Percentiles rank a stretch among this genome's conserved stretches.
Conservation (phyloP, 805 yeast genomes). For the Isabelozyma gotoi region DNA sequence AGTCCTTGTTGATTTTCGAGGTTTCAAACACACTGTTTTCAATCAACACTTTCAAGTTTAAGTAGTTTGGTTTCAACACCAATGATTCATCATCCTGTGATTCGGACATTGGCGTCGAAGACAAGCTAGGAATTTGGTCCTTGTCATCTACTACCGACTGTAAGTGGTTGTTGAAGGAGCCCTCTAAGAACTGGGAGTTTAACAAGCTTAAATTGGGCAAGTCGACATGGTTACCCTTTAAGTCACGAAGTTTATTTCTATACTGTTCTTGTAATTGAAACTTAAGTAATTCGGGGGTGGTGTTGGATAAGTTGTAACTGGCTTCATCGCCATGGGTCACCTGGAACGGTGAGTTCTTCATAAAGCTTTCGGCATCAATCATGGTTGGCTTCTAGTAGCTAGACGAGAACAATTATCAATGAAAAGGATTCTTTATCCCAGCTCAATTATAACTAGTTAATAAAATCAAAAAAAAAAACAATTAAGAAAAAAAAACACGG, state of each 20-base stretch:
- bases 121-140: constrained; percentile 15
- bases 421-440: too few species aligned
- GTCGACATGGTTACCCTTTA: constrained; percentile 10
- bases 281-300: constrained; percentile 43
- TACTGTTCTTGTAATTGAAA: constrained; percentile 44
- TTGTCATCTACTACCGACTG: constrained; percentile 27
- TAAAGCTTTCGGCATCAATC: constrained; percentile 38
- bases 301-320: constrained; percentile 33
- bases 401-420: too few species aligned
- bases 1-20: constrained; percentile 30
- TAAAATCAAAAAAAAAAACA: too few species aligned
- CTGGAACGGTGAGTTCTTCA: constrained; percentile 38
- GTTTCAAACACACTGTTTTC: constrained; percentile 45
- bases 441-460: too few species aligned
- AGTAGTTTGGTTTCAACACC: constrained; percentile 21
- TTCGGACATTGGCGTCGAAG: constrained; percentile 17
- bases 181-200: constrained; percentile 23
- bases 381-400: too few species aligned
- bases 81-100: constrained; percentile 13
- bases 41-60: constrained; percentile 42
- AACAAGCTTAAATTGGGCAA: constrained; percentile 13
- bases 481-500: too few species aligned
- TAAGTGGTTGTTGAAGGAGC: constrained; percentile 34
- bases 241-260: constrained; percentile 19
- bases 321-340: constrained; percentile 22